Evolutionary conservation across 257 asterid species (phyloP), one percentile per base, ranked within the genome.

Genomic region (Solanum pinnatisectum): DNA sequence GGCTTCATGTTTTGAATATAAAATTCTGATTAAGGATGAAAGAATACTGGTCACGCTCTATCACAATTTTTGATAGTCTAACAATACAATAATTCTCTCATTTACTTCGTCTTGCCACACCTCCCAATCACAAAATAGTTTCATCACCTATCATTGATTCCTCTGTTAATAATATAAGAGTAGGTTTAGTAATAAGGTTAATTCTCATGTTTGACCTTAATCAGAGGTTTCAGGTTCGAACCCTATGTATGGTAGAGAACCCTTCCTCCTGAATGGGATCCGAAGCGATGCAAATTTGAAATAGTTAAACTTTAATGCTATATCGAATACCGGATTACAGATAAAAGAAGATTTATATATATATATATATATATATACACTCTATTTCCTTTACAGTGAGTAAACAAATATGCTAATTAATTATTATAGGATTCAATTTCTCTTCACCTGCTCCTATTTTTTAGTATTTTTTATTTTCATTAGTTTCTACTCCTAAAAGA

Each of bases 101-200:
- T 22, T 1, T 6, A 56, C 10, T 18, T 56, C n/a, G 1, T 52
- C n/a, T 52, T 52, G 22, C 9, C 0, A 0, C 4, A 0, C 63
- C n/a, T 56, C 23, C n/a, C 63, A 18, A 56, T 56, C 63, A 6
- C n/a, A 56, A 13, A 35, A 16, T 46, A 5, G 56, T 46, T 46
- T 46, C 20, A 46, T 46, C 56, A 46, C 56, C 20, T 46, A 46
- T 2, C 6, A 46, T 46, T 46, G 15, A 46, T 6, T 36, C 39
- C 39, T 11, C 1, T 56, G 23, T 56, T 56, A 56, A 56, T 56
- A 56, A 60, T 23, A 60, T 22, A 60, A 60, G 70, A 60, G 13
- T 60, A 60, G 1, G 13, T 22, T 22, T 9, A 22, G 13, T 13
- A 22, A 3, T 60, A 60, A 60, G 30, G 13, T 4, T 60, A 60